Percentiles rank a stretch among this genome's conserved stretches.
These are phyloP conservation scores for Gomphus sp. DNA, from an alignment of 1,284 basidiomycete genomes.

Conservation along the genomic window DNA sequence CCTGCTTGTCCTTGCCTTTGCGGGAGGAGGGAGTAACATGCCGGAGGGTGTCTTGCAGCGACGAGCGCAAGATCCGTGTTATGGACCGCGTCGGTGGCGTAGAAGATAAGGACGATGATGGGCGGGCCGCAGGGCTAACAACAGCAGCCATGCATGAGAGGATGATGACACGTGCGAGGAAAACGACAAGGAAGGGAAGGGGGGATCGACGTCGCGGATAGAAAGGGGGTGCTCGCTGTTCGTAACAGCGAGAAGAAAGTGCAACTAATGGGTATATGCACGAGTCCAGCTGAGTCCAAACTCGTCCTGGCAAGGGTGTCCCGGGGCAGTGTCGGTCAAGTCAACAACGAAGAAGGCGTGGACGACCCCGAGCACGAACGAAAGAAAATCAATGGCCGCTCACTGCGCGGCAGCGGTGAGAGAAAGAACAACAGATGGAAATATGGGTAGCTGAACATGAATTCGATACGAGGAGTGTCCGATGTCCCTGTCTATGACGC, in stretches of 20 bases:
- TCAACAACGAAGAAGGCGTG: too few relatives aligned
- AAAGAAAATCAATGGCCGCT: too few relatives aligned
- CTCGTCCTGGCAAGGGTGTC: not conserved
- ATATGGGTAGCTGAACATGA: too few relatives aligned
- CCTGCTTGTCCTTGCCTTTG: conserved; percentile 24
- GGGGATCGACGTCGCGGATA: not conserved
- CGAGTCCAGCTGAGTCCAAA: not conserved
- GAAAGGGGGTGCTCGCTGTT: not conserved
- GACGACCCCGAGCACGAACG: too few relatives aligned
- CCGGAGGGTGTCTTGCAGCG: conserved; percentile 56
- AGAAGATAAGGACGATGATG: conserved; percentile 24
- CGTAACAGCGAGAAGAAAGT: not conserved
- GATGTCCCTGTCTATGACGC: not conserved
- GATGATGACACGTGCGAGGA: not conserved
- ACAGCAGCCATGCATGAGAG: conserved; percentile 5
- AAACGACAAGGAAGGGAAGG: not conserved
- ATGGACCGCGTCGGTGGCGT: conserved; percentile 40
- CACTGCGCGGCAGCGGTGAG: too few relatives aligned
- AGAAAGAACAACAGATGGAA: too few relatives aligned
- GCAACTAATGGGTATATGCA: not conserved
- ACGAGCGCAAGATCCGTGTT: conserved; percentile 48
- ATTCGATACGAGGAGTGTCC: too few relatives aligned
- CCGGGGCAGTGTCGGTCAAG: too few relatives aligned
- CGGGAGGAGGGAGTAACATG: conserved; percentile 33
- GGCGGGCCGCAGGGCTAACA: not conserved